Percentiles rank a stretch among this genome's conserved stretches.
phyloP scores from a whole-genome alignment of 2,329 filamentous ascomycete genomes.

The Botryotinia convoluta region DNA sequence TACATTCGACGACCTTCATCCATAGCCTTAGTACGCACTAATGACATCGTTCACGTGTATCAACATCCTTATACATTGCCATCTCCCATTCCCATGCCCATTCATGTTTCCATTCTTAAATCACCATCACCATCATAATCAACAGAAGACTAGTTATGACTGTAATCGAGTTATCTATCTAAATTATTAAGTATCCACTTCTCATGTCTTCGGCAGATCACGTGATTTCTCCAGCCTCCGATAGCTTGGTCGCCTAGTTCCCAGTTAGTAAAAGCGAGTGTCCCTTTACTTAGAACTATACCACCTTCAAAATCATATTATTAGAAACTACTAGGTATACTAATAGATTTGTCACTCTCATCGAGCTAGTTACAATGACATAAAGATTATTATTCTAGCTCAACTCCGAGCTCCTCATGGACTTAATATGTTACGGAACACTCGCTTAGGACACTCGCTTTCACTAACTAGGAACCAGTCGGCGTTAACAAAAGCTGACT shows the following conservation, averaged over 20 bases:
- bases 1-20: background rate
- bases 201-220: background rate
- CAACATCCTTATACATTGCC: background rate
- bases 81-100: background rate
- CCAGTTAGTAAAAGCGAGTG: background rate
- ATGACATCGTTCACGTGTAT: background rate
- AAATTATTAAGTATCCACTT: background rate
- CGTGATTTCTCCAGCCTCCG: background rate
- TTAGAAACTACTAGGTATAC: background rate
- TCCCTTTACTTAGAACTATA: background rate
- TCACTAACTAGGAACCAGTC: background rate
- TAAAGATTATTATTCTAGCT: background rate
- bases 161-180: background rate
- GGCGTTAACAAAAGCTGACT: background rate
- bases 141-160: background rate
- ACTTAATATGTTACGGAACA: background rate
- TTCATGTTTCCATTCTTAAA: background rate
- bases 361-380: background rate
- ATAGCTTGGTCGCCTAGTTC: background rate
- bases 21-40: no score
- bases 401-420: background rate
- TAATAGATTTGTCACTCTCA: no score
- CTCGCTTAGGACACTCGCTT: background rate
- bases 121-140: background rate
- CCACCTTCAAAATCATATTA: background rate